phyloP scores from a whole-genome alignment of 805 yeast species.

The Wickerhamia fluorescens region DNA sequence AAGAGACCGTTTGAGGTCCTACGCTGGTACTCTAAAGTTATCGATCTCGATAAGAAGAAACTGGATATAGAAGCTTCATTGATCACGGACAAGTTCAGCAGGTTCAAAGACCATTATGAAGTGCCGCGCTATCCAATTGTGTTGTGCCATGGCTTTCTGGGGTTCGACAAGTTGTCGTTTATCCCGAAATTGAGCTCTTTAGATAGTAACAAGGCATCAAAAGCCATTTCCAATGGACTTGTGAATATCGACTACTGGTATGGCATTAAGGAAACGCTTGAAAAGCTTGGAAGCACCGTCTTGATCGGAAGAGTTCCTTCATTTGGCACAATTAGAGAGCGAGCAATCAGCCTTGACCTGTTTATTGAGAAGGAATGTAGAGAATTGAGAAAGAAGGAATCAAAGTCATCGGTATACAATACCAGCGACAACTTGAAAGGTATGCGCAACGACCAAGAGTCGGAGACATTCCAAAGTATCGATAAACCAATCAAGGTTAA shows the following conservation, averaged over 20 bases:
- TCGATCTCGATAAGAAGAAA: slow-evolving; percentile 1
- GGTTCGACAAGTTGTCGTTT: slow-evolving; percentile 51
- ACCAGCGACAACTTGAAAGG: slow-evolving; percentile 10
- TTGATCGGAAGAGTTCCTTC: slow-evolving; percentile 76
- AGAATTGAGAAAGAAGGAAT: slow-evolving; percentile 7
- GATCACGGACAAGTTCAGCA: slow-evolving; percentile 23
- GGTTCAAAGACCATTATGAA: slow-evolving; percentile 33
- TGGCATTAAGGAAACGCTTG: slow-evolving; percentile 62
- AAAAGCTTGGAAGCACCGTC: slow-evolving; percentile 57
- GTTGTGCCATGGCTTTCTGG: slow-evolving; percentile 81
- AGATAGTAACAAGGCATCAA: slow-evolving; percentile 5
- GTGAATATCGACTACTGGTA: slow-evolving; percentile 62
- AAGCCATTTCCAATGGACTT: slow-evolving; percentile 5
- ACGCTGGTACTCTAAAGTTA: no score
- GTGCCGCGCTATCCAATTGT: slow-evolving; percentile 71
- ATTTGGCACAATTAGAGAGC: slow-evolving; percentile 62
- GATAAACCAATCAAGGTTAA: slow-evolving; percentile 48
- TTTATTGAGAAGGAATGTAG: slow-evolving; percentile 36
- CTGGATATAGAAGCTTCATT: slow-evolving; percentile 11
- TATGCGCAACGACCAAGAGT: slow-evolving; percentile 2
- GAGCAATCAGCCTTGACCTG: slow-evolving; percentile 53
- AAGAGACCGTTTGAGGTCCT: no score
- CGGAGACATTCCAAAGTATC: slow-evolving; percentile 6
- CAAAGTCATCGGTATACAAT: slow-evolving; percentile 2
- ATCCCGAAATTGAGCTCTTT: slow-evolving; percentile 10